phyloP scores from a whole-genome alignment of 163 green algal species.

The Scenedesmus sp. region DNA sequence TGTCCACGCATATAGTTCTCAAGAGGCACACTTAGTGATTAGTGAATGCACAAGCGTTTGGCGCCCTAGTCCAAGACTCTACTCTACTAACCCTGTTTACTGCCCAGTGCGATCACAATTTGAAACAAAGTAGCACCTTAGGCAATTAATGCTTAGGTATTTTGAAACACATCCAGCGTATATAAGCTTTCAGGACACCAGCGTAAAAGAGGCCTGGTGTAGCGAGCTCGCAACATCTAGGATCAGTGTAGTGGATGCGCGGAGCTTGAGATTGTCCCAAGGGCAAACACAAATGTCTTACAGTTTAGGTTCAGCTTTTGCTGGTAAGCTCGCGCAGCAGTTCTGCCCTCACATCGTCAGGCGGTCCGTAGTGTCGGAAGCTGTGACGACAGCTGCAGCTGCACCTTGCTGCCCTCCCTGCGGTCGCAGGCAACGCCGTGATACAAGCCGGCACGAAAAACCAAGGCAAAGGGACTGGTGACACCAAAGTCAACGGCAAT shows the following conservation, averaged over 20 bases:
- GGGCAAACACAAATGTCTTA: background rate
- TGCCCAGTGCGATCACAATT: too few species aligned
- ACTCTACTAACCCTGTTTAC: too few species aligned
- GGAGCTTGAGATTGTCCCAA: background rate
- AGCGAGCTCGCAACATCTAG: background rate
- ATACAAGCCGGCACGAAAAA: background rate
- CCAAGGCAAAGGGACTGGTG: background rate
- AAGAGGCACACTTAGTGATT: too few species aligned
- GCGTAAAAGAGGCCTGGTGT: too few species aligned
- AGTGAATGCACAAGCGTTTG: too few species aligned
- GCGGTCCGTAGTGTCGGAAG: background rate
- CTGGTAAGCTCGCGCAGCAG: background rate
- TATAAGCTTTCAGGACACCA: too few species aligned
- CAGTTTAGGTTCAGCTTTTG: background rate
- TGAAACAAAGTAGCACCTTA: too few species aligned
- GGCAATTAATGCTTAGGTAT: too few species aligned
- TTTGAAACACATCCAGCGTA: too few species aligned
- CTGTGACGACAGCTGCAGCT: background rate
- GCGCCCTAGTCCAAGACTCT: too few species aligned
- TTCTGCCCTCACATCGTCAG: background rate
- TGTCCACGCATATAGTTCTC: too few species aligned
- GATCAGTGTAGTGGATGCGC: too few species aligned
- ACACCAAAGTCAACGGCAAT: background rate
- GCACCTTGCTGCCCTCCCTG: background rate
- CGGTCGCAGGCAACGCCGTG: background rate